These are phyloP conservation scores for Saccharomyces paradoxus DNA, from an alignment of 805 yeast species.

Conservation along the genomic window DNA sequence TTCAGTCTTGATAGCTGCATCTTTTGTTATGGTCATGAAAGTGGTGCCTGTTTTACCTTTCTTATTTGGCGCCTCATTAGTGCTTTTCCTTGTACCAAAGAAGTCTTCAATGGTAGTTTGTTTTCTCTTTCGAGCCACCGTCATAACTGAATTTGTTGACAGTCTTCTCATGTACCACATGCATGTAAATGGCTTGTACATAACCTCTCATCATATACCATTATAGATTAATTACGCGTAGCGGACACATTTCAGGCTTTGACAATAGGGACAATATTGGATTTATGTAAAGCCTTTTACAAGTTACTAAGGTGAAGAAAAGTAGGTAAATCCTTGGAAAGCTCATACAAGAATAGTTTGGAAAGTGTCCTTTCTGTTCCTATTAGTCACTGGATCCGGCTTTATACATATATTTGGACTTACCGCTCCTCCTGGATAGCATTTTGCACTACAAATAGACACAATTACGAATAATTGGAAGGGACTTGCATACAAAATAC, in stretches of 20 bases:
- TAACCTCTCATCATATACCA: background rate
- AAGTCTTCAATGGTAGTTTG: constrained; percentile 14
- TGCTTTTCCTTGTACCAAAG: constrained; percentile 3
- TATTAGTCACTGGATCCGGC: background rate
- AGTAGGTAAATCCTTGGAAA: background rate
- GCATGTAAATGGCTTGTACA: background rate
- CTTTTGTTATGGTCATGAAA: background rate
- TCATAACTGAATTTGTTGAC: constrained; percentile 2
- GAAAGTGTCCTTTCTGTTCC: background rate
- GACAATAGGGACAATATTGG: background rate
- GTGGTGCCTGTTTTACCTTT: background rate
- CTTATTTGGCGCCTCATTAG: background rate
- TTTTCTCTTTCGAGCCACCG: constrained; percentile 9
- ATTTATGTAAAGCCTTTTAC: background rate
- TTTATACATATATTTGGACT: background rate
- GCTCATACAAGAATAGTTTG: background rate
- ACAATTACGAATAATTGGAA: background rate
- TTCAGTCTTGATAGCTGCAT: background rate
- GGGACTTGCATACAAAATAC: background rate
- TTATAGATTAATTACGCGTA: background rate
- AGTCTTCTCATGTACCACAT: background rate
- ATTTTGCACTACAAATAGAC: background rate
- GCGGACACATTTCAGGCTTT: background rate
- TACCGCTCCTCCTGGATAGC: background rate
- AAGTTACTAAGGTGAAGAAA: background rate